Evolutionary conservation across 2,329 filamentous ascomycete genomes (phyloP).

Genomic region (Laburnicola sp.): DNA sequence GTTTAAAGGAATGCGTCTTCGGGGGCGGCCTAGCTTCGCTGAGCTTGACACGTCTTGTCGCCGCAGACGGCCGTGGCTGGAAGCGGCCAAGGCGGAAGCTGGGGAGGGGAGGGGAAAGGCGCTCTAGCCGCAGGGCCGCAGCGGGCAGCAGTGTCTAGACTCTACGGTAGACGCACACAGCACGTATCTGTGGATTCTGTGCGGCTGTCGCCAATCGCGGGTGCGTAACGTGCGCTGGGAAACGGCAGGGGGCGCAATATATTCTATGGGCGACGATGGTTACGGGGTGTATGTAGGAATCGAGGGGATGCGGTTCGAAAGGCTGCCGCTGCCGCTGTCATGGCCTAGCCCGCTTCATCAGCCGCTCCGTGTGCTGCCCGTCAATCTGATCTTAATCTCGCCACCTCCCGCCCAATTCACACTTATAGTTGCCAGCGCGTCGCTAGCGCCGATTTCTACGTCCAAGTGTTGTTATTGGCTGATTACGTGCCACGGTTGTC

Average conservation of each 20-base stretch:
- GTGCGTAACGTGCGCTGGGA: neutral
- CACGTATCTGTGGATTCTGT: slow-evolving; percentile 1
- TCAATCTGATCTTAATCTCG: slow-evolving; percentile 34
- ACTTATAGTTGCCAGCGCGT: slow-evolving; percentile 31
- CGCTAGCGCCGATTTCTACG: slow-evolving; percentile 28
- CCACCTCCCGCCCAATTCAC: slow-evolving; percentile 42
- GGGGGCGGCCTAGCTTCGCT: slow-evolving; percentile 14
- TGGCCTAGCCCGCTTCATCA: slow-evolving; percentile 3
- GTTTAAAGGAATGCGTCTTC: neutral
- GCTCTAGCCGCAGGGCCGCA: slow-evolving; percentile 19
- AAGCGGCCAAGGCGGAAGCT: slow-evolving; percentile 17
- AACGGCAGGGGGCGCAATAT: neutral
- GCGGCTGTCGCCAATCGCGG: slow-evolving; percentile 16
- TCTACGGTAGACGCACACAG: neutral
- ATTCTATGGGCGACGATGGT: neutral
- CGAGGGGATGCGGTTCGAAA: neutral
- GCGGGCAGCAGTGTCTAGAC: neutral
- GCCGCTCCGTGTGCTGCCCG: slow-evolving; percentile 17
- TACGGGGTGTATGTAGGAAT: neutral
- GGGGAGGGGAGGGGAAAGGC: slow-evolving; percentile 21
- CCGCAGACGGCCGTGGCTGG: neutral
- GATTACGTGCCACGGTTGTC: no score
- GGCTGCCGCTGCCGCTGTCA: no score
- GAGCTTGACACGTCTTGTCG: slow-evolving; percentile 1
- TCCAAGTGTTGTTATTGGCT: no score